Percentiles rank a stretch among this genome's conserved stretches.
phyloP scores from a whole-genome alignment of 1,284 basidiomycete species.

The Ceratobasidium sp. region DNA sequence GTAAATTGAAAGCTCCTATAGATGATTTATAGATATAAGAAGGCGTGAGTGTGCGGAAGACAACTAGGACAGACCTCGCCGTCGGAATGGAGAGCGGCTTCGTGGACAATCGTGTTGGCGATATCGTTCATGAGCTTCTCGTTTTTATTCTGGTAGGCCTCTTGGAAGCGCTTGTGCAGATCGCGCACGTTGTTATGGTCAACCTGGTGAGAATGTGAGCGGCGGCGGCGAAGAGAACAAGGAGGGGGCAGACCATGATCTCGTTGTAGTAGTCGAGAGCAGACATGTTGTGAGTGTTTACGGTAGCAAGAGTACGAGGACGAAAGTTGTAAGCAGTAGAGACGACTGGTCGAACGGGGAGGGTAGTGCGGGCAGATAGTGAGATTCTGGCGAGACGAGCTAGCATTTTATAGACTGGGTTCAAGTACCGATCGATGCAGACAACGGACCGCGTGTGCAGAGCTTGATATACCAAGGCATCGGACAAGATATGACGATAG shows the following conservation, averaged over 20 bases:
- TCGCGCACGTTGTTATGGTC: constrained; percentile 37
- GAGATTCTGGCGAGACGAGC: background rate
- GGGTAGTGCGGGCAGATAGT: background rate
- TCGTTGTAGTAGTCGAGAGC: constrained; percentile 36
- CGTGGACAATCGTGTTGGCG: constrained; percentile 35
- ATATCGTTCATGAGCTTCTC: constrained; percentile 35
- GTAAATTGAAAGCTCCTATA: constrained; percentile 36
- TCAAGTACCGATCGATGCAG: constrained; percentile 8
- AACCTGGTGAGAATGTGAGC: background rate
- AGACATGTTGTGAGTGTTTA: constrained; percentile 8
- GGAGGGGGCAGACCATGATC: background rate
- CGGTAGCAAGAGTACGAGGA: background rate
- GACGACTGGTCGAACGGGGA: background rate
- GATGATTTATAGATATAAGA: background rate
- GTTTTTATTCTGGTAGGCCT: constrained; percentile 17
- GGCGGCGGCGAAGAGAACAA: background rate
- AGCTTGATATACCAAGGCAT: background rate
- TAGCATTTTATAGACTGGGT: constrained; percentile 10
- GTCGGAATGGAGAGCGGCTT: constrained; percentile 31
- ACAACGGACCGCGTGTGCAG: background rate
- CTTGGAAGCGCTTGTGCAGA: constrained; percentile 26
- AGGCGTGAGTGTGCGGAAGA: no score
- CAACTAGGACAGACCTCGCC: constrained; percentile 8
- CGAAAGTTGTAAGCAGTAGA: background rate
- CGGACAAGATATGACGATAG: background rate